Conservation (phyloP, 2,329 filamentous ascomycete species). For the Neonectria coccinea region DNA sequence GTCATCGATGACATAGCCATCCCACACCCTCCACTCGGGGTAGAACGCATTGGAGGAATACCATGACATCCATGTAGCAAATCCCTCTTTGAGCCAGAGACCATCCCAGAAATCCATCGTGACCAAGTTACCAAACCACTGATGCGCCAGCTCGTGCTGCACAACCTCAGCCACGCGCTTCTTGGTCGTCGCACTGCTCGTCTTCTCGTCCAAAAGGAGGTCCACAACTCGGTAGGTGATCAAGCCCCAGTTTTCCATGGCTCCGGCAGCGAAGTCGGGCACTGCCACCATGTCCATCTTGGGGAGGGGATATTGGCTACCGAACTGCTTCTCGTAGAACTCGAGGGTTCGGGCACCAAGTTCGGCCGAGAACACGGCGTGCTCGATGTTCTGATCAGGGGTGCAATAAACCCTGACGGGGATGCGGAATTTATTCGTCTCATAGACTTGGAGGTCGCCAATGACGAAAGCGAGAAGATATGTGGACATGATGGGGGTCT, state of each 20-base stretch:
- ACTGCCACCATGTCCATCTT: constrained; percentile 74
- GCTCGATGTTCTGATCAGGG: constrained; percentile 88
- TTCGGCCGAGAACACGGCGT: constrained; percentile 90
- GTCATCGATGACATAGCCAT: constrained; percentile 93
- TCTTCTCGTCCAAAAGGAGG: constrained; percentile 90
- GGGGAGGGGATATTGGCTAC: constrained; percentile 73
- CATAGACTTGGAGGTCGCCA: constrained; percentile 92
- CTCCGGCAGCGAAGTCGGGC: constrained; percentile 93
- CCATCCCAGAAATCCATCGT: constrained; percentile 99
- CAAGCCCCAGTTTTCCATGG: constrained; percentile 99
- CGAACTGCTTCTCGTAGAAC: constrained; percentile 97
- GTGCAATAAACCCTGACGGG: constrained; percentile 96
- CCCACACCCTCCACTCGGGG: constrained; percentile 98
- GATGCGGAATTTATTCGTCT: constrained; percentile 90
- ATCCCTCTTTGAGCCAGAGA: constrained; percentile 95
- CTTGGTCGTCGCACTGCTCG: constrained; percentile 87
- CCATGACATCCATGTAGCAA: constrained; percentile 68
- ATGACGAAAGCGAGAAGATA: constrained; percentile 95
- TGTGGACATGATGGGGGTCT: constrained; percentile 93
- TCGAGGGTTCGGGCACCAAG: constrained; percentile 89
- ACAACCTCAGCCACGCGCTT: constrained; percentile 95
- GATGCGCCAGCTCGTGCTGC: constrained; percentile 95
- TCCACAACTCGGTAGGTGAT: constrained; percentile 91
- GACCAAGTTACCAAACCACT: constrained; percentile 98
- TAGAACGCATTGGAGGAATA: constrained; percentile 96